Percentiles rank a stretch among this genome's conserved stretches.
These are phyloP conservation scores for Stipa capillata DNA, from an alignment of 176 grass and related monocot genomes.

Conservation along the genomic window DNA sequence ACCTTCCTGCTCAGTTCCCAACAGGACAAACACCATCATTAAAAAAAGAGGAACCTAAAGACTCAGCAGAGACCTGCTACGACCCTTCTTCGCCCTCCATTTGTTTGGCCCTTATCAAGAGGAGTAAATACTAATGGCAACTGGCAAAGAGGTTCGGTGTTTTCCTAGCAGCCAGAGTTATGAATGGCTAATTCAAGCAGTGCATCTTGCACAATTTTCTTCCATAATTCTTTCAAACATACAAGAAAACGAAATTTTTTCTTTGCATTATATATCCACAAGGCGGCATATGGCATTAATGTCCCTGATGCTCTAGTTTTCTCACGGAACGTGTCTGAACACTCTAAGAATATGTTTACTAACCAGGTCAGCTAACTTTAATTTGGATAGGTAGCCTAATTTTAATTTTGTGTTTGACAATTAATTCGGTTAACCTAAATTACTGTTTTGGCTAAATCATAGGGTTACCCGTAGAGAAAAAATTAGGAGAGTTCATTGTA, in stretches of 20 bases:
- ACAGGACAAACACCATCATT: neutral
- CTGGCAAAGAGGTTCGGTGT: neutral
- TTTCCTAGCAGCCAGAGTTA: neutral
- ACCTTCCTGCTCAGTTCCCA: neutral
- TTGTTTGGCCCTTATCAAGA: neutral
- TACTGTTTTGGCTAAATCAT: too few species aligned
- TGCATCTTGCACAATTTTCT: neutral
- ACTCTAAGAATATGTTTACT: too few species aligned
- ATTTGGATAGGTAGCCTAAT: too few species aligned
- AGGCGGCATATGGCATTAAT: neutral
- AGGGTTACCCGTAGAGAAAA: too few species aligned
- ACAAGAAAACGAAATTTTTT: neutral
- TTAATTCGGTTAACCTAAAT: too few species aligned
- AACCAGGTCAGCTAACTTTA: too few species aligned
- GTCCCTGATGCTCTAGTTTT: neutral
- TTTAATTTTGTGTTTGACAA: too few species aligned
- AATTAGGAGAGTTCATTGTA: too few species aligned
- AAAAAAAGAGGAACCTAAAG: neutral
- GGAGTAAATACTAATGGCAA: too few species aligned
- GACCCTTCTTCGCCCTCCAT: neutral
- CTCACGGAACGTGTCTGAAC: too few species aligned
- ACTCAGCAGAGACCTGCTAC: neutral
- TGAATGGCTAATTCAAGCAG: neutral
- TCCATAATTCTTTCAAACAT: neutral
- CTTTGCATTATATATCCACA: neutral